These are phyloP conservation scores for Colletotrichum sp. DNA, from an alignment of 2,329 filamentous ascomycete genomes.

Conservation along the genomic window DNA sequence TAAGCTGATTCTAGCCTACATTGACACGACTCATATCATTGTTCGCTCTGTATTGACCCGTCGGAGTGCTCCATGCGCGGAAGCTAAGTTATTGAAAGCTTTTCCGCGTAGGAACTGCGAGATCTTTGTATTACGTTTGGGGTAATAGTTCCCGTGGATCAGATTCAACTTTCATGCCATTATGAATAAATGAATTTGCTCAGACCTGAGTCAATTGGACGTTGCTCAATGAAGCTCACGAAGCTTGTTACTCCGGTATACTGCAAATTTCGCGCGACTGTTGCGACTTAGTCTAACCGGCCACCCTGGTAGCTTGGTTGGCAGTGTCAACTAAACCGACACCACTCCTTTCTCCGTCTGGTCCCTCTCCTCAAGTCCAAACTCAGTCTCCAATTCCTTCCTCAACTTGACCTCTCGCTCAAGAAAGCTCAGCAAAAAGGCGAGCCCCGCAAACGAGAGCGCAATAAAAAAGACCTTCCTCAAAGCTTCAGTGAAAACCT, in stretches of 20 bases:
- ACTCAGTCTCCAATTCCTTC: slow-evolving; percentile 31
- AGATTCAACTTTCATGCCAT: not conserved
- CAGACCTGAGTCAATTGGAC: not conserved
- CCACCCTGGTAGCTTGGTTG: not conserved
- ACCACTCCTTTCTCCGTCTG: not conserved
- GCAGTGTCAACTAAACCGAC: not conserved
- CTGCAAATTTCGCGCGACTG: not conserved
- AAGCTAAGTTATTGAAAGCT: not conserved
- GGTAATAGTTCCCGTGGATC: not conserved
- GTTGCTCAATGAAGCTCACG: not conserved
- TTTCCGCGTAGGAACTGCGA: not conserved
- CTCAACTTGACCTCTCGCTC: slow-evolving; percentile 30
- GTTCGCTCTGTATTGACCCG: not conserved
- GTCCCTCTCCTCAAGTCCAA: slow-evolving; percentile 26
- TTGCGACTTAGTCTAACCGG: not conserved
- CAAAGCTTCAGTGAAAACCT: slow-evolving; percentile 28
- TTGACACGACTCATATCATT: not conserved
- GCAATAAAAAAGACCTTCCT: slow-evolving; percentile 27
- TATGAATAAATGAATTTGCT: not conserved
- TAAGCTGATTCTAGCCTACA: not conserved
- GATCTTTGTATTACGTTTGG: not conserved
- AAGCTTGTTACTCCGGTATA: not conserved
- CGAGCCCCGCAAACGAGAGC: slow-evolving; percentile 24
- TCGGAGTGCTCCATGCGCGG: not conserved
- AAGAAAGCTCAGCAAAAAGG: slow-evolving; percentile 27